Evolutionary conservation across 768 basidiomycete genomes (phyloP).

Genomic region (Rubroboletus pulcherrimus): DNA sequence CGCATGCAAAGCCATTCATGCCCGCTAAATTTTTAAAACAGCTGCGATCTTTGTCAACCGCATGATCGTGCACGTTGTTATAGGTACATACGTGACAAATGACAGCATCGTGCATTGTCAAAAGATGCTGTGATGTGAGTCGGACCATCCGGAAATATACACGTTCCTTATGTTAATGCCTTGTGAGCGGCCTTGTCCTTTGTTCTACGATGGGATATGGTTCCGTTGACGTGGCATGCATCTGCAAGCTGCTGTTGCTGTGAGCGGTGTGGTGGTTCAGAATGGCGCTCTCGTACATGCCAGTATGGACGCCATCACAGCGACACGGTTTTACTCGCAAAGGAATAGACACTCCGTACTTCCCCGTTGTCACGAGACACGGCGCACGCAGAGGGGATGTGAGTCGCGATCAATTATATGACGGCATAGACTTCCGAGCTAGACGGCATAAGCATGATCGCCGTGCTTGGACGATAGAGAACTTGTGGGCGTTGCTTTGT

Average conservation of each 20-base stretch:
- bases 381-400: neutral
- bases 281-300: neutral
- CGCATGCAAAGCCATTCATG: no score
- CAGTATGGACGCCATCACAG: neutral
- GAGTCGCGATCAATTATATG: neutral
- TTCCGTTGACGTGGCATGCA: neutral
- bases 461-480: neutral
- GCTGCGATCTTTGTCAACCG: neutral
- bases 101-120: neutral
- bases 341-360: neutral
- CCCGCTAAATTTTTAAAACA: no score
- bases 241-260: neutral
- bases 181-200: no score
- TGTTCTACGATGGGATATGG: neutral
- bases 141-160: neutral
- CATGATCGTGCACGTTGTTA: neutral
- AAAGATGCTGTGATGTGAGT: neutral
- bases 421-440: neutral
- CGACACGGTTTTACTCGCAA: neutral
- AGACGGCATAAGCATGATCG: slow-evolving; percentile 3
- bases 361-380: neutral
- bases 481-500: neutral
- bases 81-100: neutral
- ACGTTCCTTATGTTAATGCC: no score
- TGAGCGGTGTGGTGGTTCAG: neutral